phyloP scores from a whole-genome alignment of 1,284 basidiomycete genomes.

The Pseudozyma thailandica region DNA sequence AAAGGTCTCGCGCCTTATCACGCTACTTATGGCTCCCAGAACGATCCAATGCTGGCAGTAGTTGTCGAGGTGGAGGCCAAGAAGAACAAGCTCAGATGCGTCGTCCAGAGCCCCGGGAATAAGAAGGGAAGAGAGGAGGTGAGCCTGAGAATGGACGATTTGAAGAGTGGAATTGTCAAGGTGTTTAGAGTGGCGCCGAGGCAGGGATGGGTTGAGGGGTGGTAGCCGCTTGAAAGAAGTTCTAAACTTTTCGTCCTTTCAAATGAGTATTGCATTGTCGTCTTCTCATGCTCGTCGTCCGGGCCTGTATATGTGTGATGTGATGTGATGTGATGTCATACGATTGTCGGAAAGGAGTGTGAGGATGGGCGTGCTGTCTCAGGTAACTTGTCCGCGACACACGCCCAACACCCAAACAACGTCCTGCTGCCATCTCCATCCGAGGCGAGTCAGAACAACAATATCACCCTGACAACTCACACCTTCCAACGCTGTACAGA shows the following conservation, averaged over 20 bases:
- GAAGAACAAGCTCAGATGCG: constrained; percentile 52
- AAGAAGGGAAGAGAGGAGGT: constrained; percentile 75
- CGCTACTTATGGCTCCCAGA: constrained; percentile 73
- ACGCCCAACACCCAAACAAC: too few species aligned
- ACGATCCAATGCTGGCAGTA: constrained; percentile 78
- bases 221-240: constrained; percentile 10
- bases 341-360: too few species aligned
- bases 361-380: too few species aligned
- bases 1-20: constrained; percentile 80
- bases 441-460: too few species aligned
- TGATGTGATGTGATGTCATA: too few species aligned
- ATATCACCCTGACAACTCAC: too few species aligned
- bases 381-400: too few species aligned
- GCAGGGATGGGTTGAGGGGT: constrained; percentile 39
- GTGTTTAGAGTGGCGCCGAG: constrained; percentile 52
- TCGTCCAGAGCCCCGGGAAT: constrained; percentile 74
- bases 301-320: too few species aligned
- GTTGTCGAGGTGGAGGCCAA: constrained; percentile 76
- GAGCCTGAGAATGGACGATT: constrained; percentile 85
- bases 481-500: too few species aligned
- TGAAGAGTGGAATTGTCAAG: constrained; percentile 81
- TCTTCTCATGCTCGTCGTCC: too few species aligned
- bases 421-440: too few species aligned
- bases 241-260: background rate
- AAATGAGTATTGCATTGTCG: background rate